phyloP scores from a whole-genome alignment of 306 rosid species.

The Pyrus communis region DNA sequence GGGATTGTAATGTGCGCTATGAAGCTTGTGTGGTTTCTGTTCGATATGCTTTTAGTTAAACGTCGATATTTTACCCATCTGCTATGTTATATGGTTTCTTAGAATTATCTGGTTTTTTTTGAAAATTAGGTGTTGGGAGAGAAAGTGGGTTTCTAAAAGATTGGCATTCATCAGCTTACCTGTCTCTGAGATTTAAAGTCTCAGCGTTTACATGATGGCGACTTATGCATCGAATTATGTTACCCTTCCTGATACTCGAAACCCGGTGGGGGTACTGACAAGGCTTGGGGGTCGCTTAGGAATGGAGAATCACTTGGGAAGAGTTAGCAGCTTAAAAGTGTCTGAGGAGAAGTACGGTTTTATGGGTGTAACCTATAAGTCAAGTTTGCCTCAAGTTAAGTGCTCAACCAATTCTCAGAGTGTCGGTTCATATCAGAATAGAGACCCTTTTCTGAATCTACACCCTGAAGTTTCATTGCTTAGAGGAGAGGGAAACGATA shows the following conservation, averaged over 20 bases:
- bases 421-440: constrained; percentile 44
- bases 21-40: constrained; percentile 2
- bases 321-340: constrained; percentile 30
- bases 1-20: neutral
- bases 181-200: constrained; percentile 9
- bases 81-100: neutral
- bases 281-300: constrained; percentile 46
- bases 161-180: neutral
- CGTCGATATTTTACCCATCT: neutral
- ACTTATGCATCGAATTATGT: constrained; percentile 40
- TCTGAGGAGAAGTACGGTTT: constrained; percentile 33
- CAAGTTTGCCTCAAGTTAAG: constrained; percentile 37
- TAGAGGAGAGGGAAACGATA: constrained; percentile 67
- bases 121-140: constrained; percentile 36
- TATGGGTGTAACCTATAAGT: constrained; percentile 37
- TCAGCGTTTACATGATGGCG: constrained; percentile 42
- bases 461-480: constrained; percentile 96
- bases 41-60: neutral
- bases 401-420: constrained; percentile 54
- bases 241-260: constrained; percentile 50
- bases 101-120: constrained; percentile 1
- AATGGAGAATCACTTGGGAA: constrained; percentile 36
- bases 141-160: constrained; percentile 7
- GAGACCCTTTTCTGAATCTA: constrained; percentile 83
- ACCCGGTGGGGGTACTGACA: constrained; percentile 46